Conservation (phyloP, 306 rosid species). For the Dryas drummondii region DNA sequence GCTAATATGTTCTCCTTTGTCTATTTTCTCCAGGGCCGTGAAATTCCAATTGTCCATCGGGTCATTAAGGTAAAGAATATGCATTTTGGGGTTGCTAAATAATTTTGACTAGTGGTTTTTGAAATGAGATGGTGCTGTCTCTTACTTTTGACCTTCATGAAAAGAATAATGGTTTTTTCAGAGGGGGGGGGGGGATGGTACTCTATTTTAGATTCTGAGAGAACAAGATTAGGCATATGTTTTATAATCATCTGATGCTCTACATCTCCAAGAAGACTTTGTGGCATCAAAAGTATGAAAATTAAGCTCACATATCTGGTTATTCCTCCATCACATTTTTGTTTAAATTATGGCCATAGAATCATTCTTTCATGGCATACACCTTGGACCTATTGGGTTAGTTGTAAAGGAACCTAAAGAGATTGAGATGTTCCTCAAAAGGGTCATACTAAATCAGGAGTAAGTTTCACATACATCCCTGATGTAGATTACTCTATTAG, state of each 20-base stretch:
- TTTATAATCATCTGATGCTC: background rate
- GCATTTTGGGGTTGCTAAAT: background rate
- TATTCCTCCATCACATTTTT: background rate
- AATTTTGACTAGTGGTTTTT: background rate
- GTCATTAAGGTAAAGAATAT: constrained; percentile 67
- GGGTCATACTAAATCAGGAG: background rate
- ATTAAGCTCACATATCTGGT: background rate
- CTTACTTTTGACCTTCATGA: background rate
- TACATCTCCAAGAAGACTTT: background rate
- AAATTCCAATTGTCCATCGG: constrained; percentile 95
- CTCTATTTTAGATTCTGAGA: background rate
- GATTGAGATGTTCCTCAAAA: background rate
- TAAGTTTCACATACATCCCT: background rate
- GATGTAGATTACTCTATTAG: background rate
- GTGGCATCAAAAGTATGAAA: background rate
- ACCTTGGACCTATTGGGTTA: background rate
- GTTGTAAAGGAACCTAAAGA: background rate
- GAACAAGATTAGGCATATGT: background rate
- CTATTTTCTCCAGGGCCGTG: constrained; percentile 66
- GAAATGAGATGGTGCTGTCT: background rate
- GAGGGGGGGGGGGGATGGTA: background rate
- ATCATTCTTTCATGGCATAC: background rate
- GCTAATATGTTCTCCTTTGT: background rate
- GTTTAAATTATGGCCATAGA: background rate
- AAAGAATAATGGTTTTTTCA: background rate